Evolutionary conservation across 2,329 filamentous ascomycete genomes (phyloP).

Genomic region (Biscogniauxia sp.): DNA sequence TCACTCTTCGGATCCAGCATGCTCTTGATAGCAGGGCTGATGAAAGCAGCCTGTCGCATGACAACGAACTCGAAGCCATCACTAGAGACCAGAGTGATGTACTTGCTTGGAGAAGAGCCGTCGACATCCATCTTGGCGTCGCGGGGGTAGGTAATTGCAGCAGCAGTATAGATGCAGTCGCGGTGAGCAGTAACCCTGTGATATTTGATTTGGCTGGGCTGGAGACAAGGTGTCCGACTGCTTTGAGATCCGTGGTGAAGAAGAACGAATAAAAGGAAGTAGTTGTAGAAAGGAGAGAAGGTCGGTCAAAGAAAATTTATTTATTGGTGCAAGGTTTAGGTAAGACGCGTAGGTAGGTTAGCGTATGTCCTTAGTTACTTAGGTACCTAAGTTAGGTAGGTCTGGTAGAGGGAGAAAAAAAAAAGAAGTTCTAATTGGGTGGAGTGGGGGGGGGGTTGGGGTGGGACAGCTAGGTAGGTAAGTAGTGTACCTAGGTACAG

Average conservation of each 20-base stretch:
- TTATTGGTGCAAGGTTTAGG: neutral
- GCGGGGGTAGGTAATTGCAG: too few species aligned
- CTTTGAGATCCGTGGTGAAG: too few species aligned
- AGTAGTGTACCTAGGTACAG: too few species aligned
- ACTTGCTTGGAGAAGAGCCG: slow-evolving; percentile 49
- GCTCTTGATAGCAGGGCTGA: slow-evolving; percentile 70
- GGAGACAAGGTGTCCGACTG: too few species aligned
- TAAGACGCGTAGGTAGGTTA: neutral
- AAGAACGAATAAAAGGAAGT: too few species aligned
- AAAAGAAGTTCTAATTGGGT: neutral
- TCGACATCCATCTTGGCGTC: slow-evolving; percentile 23
- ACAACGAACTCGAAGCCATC: slow-evolving; percentile 78
- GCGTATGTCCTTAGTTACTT: too few species aligned
- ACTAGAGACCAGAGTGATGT: slow-evolving; percentile 72
- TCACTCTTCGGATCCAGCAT: slow-evolving; percentile 70
- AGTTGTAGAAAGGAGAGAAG: slow-evolving; percentile 1
- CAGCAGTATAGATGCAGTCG: too few species aligned
- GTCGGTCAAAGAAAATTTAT: neutral
- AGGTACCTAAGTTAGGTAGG: too few species aligned
- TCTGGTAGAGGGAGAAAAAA: too few species aligned
- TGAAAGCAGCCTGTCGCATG: slow-evolving; percentile 65
- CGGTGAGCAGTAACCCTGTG: neutral
- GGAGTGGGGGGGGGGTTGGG: neutral
- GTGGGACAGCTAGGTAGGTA: neutral
- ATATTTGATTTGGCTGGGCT: neutral